Conservation (phyloP, 768 basidiomycete genomes). For the Panus rudis region DNA sequence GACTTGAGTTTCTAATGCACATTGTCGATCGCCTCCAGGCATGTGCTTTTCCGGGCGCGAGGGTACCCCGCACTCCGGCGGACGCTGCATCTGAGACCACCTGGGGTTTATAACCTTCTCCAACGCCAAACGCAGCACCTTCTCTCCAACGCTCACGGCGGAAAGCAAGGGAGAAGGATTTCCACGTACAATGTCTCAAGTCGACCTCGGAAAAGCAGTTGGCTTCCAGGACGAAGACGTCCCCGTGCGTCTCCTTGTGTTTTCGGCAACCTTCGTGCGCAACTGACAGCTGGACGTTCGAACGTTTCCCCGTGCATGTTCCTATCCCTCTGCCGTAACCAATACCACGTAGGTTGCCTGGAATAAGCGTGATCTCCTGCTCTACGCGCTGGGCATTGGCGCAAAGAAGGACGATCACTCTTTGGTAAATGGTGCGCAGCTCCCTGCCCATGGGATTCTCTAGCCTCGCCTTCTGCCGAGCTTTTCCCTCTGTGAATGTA, state of each 20-base stretch:
- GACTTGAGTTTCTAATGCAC: too few relatives aligned
- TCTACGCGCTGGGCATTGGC: slow-evolving; percentile 76
- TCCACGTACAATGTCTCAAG: slow-evolving; percentile 34
- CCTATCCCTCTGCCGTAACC: not conserved
- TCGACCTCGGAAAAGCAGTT: slow-evolving; percentile 61
- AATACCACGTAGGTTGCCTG: slow-evolving; percentile 53
- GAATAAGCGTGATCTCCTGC: slow-evolving; percentile 78
- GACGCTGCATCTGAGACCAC: too few relatives aligned
- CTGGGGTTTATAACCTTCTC: too few relatives aligned
- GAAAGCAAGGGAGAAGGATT: too few relatives aligned
- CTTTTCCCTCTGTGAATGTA: not conserved
- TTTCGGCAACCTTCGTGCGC: not conserved
- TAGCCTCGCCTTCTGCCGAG: not conserved
- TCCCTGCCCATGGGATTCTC: not conserved
- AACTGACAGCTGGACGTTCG: not conserved
- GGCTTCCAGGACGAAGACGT: slow-evolving; percentile 47
- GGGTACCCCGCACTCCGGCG: too few relatives aligned
- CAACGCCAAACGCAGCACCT: too few relatives aligned
- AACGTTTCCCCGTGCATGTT: not conserved
- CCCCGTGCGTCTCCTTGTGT: slow-evolving; percentile 36
- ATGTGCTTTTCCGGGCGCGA: too few relatives aligned
- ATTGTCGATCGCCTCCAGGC: too few relatives aligned
- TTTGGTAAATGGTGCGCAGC: slow-evolving; percentile 60
- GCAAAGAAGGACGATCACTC: slow-evolving; percentile 67
- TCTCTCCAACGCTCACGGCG: too few relatives aligned